These are phyloP conservation scores for Phytophthora crassamura DNA, from an alignment of 352 stramenopile species.

Conservation along the genomic window DNA sequence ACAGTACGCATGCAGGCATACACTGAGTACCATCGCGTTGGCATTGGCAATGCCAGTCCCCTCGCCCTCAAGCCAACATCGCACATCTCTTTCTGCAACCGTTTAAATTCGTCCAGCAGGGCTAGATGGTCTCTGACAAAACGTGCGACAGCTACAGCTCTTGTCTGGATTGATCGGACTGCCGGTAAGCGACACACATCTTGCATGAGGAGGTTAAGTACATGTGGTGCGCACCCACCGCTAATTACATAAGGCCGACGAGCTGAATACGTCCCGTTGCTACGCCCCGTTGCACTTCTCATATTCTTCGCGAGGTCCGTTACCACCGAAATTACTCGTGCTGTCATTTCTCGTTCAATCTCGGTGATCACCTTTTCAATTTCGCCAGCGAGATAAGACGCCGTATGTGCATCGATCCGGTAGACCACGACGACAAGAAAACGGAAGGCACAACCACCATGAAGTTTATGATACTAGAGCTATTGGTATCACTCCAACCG, in stretches of 20 bases:
- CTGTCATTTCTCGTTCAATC: background rate
- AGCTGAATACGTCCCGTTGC: no score
- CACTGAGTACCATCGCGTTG: conserved; percentile 6
- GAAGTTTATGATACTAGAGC: conserved; percentile 10
- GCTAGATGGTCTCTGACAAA: conserved; percentile 5
- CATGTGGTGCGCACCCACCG: conserved; percentile 1
- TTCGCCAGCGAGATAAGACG: background rate
- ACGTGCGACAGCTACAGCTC: background rate
- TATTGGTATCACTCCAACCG: conserved; percentile 4
- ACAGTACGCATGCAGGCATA: background rate
- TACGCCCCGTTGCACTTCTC: background rate
- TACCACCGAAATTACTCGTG: background rate
- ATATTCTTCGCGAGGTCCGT: background rate
- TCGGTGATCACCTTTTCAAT: conserved; percentile 6
- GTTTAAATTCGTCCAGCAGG: conserved; percentile 5
- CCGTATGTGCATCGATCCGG: background rate
- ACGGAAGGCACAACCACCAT: conserved; percentile 4
- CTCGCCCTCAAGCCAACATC: background rate
- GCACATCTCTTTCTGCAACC: background rate
- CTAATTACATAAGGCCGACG: background rate
- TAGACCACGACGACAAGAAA: conserved; percentile 6
- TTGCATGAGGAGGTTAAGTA: conserved; percentile 2
- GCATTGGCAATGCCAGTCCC: background rate
- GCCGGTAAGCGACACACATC: background rate
- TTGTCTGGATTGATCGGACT: background rate